Evolutionary conservation across 2,329 filamentous ascomycete genomes (phyloP), one percentile per base, ranked within the genome.

Genomic region (Epichloe elymi): DNA sequence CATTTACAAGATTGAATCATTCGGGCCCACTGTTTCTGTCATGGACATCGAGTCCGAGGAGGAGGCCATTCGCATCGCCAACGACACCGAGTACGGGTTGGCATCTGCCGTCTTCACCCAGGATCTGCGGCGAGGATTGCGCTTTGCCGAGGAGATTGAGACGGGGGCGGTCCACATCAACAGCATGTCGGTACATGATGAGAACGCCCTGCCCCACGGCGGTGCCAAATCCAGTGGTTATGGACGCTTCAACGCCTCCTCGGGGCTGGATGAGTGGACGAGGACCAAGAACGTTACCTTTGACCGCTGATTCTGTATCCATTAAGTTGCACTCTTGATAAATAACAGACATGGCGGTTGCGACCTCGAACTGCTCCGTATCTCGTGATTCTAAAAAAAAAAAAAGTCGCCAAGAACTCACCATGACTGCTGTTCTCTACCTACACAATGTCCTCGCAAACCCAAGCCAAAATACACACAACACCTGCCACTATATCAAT

Each of bases 21-120:
- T 94, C 59, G 88, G 86, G 0, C 87, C 88, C 0, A 80, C 78
- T 0, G 84, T 89, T 1, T 81, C 80, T 15, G 61, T 93, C 19
- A 77, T 84, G 14, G 71, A 76, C 20, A 74, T 90, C 26, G 73
- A 80, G n/a, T 72, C 68, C 2, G 83, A 87, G 45, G 85, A 88
- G 35, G 83, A 89, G 56, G 87, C 86, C 0, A 66, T 93, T 23
- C 69, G 73, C 33, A 70, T 91, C 17, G 86, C 87, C 14, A 94
- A 95, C 61, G 85, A 91, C 59, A 88, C 84, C 1, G 84, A 88
- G 47, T 93, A 89, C 61, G 88, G 88, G 3, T 74, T 94, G 10
- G 72, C 74, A 2, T 75, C 80, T 3, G 76, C 86, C 0, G 77
- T 94, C 2, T 94, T 88, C 64, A 89, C 86, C 0, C 70, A 76